Evolutionary conservation across 371 early-diverging fungal species (phyloP).

Genomic region (Mortierella sp.): DNA sequence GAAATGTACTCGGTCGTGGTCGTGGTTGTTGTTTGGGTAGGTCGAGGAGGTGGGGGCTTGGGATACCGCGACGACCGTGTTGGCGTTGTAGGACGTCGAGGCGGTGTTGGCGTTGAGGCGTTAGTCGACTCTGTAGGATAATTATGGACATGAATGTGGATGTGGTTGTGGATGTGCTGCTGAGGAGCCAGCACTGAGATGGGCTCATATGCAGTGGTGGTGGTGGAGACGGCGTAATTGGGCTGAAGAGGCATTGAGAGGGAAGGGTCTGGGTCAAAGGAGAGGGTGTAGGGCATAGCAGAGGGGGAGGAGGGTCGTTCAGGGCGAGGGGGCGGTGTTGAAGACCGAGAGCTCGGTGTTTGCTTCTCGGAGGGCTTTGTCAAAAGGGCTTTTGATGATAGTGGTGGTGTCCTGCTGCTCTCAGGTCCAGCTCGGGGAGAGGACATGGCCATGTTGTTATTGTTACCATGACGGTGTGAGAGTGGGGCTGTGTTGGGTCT

Average conservation of each 20-base stretch:
- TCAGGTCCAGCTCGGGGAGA: conserved; percentile 6
- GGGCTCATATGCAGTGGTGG: neutral
- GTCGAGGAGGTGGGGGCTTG: conserved; percentile 6
- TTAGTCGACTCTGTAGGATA: conserved; percentile 12
- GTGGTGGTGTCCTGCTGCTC: neutral
- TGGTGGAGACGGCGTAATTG: neutral
- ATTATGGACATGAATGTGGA: conserved; percentile 38
- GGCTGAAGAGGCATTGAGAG: neutral
- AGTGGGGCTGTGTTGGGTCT: neutral
- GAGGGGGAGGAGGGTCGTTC: conserved; percentile 11
- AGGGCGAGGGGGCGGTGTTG: conserved; percentile 1
- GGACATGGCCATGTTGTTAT: neutral
- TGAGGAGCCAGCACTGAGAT: neutral
- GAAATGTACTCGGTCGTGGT: conserved; percentile 4
- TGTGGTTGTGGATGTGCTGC: conserved; percentile 30
- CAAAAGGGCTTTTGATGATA: neutral
- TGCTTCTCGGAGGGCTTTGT: neutral
- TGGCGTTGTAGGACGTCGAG: neutral
- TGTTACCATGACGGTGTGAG: neutral
- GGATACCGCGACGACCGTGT: conserved; percentile 13
- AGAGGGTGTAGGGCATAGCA: conserved; percentile 12
- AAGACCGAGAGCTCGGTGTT: too few relatives aligned
- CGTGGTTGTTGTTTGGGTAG: neutral
- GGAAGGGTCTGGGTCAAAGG: conserved; percentile 1
- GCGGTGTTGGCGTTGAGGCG: neutral